Evolutionary conservation across 257 asterid genomes (phyloP), one percentile per base, ranked within the genome.

Genomic region (Nyctanthes arbortristis): DNA sequence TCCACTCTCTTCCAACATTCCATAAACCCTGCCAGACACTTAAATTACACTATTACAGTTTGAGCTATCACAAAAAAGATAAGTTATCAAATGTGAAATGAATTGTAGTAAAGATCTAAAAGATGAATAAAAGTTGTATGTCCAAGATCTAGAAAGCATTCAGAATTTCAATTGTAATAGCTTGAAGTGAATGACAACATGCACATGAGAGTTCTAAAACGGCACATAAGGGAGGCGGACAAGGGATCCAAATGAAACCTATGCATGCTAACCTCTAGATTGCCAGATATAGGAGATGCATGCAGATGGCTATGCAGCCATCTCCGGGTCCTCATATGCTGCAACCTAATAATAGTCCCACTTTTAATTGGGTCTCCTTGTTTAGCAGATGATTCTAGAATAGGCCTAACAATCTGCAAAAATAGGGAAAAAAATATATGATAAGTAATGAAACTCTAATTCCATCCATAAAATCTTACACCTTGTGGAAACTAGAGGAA

Each of bases 301-400:
- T 91, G 97, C 88, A 94, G 82, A 86, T 94, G 99, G 84, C 97
- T 94, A 69, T 94, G 99, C 69, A 94, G 79, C 99, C 99, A 94
- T 78, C 70, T 89, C 79, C 96, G 81, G 28, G 99, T 94, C 85
- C 74, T 86, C 92, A 88, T 84, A 77, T 94, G 97, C 52, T 91
- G 99, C 83, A 94, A 79, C 78, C 95, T 80, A 56, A 94, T 27
- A 56, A 81, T 74, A 7, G 82, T 72, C 70, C 97, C 96, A 70
- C 84, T 77, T 80, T 80, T 82, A 37, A 94, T 94, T 1, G 89
- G 14, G 71, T 94, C 99, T 13, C 97, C 97, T 86, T 94, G 99
- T 81, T 86, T 91, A 29, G 87, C 82, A 75, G 85, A 78, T 43
- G 96, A 71, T 64, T 86, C 96, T 18, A 14, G 81, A 1, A 56